Conservation (phyloP, 768 basidiomycete genomes). For the Dacryopinax primogenitus region DNA sequence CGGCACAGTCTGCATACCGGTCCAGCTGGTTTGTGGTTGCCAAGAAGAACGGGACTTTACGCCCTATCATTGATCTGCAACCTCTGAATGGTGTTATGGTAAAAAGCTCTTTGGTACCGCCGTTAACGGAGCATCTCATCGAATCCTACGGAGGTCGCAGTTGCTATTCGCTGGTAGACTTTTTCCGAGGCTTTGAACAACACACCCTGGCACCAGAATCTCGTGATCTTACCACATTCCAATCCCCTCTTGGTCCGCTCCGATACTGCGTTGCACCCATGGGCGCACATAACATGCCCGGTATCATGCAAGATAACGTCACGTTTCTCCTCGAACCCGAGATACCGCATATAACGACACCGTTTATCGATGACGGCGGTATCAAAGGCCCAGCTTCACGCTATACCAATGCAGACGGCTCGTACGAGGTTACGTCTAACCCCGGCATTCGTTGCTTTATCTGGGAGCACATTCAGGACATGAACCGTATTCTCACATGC, state of each 20-base stretch:
- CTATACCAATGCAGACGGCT: neutral
- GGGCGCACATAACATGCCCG: constrained; percentile 34
- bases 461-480: neutral
- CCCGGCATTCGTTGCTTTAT: neutral
- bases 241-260: constrained; percentile 28
- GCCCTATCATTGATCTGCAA: constrained; percentile 30
- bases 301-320: constrained; percentile 33
- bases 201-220: constrained; percentile 24
- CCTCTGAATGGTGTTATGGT: constrained; percentile 32
- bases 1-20: constrained; percentile 29
- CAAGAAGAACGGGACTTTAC: constrained; percentile 29
- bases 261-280: constrained; percentile 28
- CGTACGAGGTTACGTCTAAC: neutral
- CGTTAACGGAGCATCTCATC: constrained; percentile 26
- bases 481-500: constrained; percentile 17
- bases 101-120: constrained; percentile 28
- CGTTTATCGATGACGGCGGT: neutral
- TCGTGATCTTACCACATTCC: constrained; percentile 33
- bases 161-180: constrained; percentile 20
- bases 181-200: constrained; percentile 29
- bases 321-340: constrained; percentile 26
- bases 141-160: constrained; percentile 27
- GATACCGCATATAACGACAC: neutral
- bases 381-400: neutral
- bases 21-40: constrained; percentile 27